phyloP scores from a whole-genome alignment of 2,329 filamentous ascomycete species.

The Botryotinia globosa region DNA sequence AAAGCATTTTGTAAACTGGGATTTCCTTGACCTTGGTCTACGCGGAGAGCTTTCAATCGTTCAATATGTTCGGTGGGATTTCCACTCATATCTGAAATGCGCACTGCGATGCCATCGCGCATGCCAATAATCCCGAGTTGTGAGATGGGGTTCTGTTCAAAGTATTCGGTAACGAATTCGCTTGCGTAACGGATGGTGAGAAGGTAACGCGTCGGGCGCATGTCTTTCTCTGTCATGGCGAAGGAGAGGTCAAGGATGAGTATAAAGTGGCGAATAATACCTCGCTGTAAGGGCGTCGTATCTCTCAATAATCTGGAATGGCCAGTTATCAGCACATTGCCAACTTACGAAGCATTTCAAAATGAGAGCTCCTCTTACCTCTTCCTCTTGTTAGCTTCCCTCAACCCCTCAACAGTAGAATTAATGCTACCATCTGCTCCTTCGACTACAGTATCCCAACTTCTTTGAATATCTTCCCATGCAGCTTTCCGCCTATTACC shows the following conservation, averaged over 20 bases:
- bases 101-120: slow-evolving; percentile 83
- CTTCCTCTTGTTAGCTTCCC: slow-evolving; percentile 80
- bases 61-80: slow-evolving; percentile 87
- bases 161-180: slow-evolving; percentile 90
- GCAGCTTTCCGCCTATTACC: slow-evolving; percentile 49
- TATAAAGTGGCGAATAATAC: slow-evolving; percentile 95
- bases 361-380: slow-evolving; percentile 45
- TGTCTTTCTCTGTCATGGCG: slow-evolving; percentile 92
- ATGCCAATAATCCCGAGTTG: slow-evolving; percentile 91
- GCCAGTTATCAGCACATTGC: slow-evolving; percentile 3
- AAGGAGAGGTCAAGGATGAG: slow-evolving; percentile 88
- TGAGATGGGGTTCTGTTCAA: slow-evolving; percentile 97
- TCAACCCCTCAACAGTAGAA: slow-evolving; percentile 65
- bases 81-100: slow-evolving; percentile 85
- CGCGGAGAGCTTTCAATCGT: slow-evolving; percentile 64
- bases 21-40: slow-evolving; percentile 68
- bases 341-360: not conserved
- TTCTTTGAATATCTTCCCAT: slow-evolving; percentile 65
- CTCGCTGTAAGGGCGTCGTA: slow-evolving; percentile 90
- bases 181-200: slow-evolving; percentile 78
- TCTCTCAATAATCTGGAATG: slow-evolving; percentile 73
- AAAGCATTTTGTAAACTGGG: slow-evolving; percentile 90
- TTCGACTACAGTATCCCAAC: slow-evolving; percentile 74
- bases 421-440: slow-evolving; percentile 76
- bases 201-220: slow-evolving; percentile 82